phyloP scores from a whole-genome alignment of 2,329 filamentous ascomycete genomes.

The Hymenoscyphus fructigenus region DNA sequence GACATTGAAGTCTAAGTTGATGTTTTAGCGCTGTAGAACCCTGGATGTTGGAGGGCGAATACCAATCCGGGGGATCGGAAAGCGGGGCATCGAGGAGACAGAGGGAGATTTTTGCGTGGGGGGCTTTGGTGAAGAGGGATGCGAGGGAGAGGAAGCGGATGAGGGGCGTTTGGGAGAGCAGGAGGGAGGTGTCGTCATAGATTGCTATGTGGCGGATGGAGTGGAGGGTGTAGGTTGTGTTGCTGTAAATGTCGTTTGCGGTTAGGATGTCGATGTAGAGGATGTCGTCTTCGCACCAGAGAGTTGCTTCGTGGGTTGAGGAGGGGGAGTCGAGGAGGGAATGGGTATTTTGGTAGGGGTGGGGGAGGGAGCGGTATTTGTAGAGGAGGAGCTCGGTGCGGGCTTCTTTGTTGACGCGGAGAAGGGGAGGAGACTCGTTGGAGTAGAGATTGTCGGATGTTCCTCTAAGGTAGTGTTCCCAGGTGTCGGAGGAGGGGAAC shows the following conservation, averaged over 20 bases:
- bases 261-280: slow-evolving; percentile 3
- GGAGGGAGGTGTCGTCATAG: not conserved
- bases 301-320: not conserved
- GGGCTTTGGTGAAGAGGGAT: slow-evolving; percentile 1
- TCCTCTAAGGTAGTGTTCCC: slow-evolving; percentile 5
- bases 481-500: not conserved
- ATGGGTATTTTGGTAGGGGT: not conserved
- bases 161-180: not conserved
- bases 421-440: slow-evolving; percentile 1
- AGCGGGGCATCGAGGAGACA: not conserved
- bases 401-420: slow-evolving; percentile 7
- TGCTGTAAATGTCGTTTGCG: not conserved
- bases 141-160: slow-evolving; percentile 1
- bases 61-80: slow-evolving; percentile 2
- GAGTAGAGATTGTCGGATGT: not conserved
- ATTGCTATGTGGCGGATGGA: slow-evolving; percentile 1
- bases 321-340: not conserved
- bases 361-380: not conserved
- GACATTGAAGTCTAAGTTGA: not conserved
- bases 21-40: not conserved
- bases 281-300: slow-evolving; percentile 8
- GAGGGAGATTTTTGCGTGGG: slow-evolving; percentile 1
- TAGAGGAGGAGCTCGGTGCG: slow-evolving; percentile 5
- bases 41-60: slow-evolving; percentile 6
- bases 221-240: not conserved